These are phyloP conservation scores for Akanthomyces muscarius DNA, from an alignment of 2,329 filamentous ascomycete species.

Conservation along the genomic window DNA sequence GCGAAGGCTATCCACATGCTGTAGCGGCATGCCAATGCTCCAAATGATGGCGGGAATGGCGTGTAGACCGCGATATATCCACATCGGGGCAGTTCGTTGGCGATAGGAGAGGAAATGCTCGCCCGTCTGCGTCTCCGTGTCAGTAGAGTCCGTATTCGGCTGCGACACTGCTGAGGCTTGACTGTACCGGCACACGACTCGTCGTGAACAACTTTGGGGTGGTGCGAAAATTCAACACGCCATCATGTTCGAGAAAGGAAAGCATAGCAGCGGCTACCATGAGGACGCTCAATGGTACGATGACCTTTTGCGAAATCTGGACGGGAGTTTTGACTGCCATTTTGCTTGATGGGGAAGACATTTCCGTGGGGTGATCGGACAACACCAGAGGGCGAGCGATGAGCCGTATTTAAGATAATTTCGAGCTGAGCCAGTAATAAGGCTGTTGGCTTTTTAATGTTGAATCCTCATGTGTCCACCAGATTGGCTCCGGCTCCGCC, in stretches of 20 bases:
- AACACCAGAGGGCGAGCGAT: no score
- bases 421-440: no score
- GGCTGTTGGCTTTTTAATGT: no score
- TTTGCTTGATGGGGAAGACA: background rate
- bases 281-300: background rate
- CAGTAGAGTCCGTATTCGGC: background rate
- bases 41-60: conserved; percentile 4
- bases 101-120: background rate
- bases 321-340: background rate
- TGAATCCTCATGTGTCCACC: no score
- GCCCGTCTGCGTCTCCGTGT: background rate
- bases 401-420: no score
- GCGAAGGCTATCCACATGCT: conserved; percentile 12
- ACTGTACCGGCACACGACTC: background rate
- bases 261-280: background rate
- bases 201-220: background rate
- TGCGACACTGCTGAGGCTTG: background rate
- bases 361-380: background rate
- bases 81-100: background rate
- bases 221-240: accelerated
- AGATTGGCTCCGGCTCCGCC: no score
- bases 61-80: conserved; percentile 1
- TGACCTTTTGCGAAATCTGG: background rate
- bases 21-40: conserved; percentile 15
- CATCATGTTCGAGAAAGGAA: background rate